Conservation (phyloP, 371 early-diverging fungal genomes). For the Mortierella polycephala region DNA sequence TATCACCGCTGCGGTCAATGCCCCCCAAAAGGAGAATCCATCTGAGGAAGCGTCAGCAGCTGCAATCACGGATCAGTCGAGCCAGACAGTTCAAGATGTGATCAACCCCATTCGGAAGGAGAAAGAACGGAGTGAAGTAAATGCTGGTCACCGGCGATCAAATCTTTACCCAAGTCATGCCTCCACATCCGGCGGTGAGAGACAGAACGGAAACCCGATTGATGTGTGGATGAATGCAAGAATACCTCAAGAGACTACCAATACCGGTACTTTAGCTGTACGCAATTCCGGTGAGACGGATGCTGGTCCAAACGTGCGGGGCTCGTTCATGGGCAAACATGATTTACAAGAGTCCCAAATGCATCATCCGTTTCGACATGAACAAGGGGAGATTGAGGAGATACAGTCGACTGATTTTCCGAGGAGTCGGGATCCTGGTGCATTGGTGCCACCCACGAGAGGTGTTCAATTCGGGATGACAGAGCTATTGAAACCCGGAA, state of each 20-base stretch:
- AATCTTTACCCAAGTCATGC: background rate
- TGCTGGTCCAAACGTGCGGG: background rate
- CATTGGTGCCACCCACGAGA: too few relatives aligned
- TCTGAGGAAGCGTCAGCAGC: too few relatives aligned
- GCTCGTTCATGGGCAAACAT: background rate
- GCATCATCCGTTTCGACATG: background rate
- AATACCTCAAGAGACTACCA: background rate
- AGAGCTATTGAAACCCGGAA: too few relatives aligned
- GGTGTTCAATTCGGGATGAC: too few relatives aligned
- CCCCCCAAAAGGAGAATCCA: too few relatives aligned
- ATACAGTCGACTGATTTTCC: too few relatives aligned
- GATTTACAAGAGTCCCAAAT: background rate
- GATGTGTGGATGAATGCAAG: conserved; percentile 1
- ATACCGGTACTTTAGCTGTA: background rate
- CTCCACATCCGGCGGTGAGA: background rate
- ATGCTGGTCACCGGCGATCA: background rate
- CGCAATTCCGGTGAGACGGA: background rate
- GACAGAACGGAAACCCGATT: background rate
- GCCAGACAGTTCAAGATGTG: too few relatives aligned
- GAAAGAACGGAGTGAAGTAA: too few relatives aligned
- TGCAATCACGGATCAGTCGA: too few relatives aligned
- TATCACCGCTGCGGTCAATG: too few relatives aligned
- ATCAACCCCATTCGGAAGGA: too few relatives aligned
- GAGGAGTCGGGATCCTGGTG: too few relatives aligned
- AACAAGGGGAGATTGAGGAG: background rate